A percentile compares a stretch with the other conserved stretches of the same genome.
Conservation (phyloP, 2,329 filamentous ascomycete genomes). For the Colletotrichum cereale region DNA sequence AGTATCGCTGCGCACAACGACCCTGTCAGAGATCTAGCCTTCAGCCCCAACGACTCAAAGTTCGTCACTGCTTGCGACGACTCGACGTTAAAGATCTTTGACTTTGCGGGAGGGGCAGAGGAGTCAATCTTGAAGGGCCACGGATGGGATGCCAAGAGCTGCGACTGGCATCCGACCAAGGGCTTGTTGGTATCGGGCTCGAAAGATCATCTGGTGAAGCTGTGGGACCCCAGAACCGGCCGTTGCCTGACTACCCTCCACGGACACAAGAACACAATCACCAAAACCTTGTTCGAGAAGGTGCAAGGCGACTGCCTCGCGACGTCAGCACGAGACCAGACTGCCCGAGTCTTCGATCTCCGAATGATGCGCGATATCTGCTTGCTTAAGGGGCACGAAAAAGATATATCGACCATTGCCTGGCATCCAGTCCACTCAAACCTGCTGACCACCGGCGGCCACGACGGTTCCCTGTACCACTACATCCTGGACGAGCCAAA, state of each 20-base stretch:
- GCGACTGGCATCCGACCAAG: conserved; percentile 97
- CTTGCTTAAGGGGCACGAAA: conserved; percentile 92
- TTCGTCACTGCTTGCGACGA: conserved; percentile 98
- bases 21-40: conserved; percentile 90
- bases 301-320: conserved; percentile 87
- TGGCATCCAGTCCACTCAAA: conserved; percentile 96
- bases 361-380: conserved; percentile 99
- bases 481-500: conserved; percentile 98
- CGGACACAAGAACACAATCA: conserved; percentile 97
- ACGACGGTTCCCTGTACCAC: conserved; percentile 90
- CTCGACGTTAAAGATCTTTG: conserved; percentile 92
- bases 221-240: conserved; percentile 96
- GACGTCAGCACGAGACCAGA: conserved; percentile 93
- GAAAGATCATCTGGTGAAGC: conserved; percentile 96
- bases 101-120: conserved; percentile 88
- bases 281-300: conserved; percentile 90
- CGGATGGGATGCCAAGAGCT: conserved; percentile 96
- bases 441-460: conserved; percentile 89
- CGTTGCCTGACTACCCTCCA: conserved; percentile 93
- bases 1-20: conserved; percentile 92
- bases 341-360: conserved; percentile 92
- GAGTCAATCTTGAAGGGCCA: conserved; percentile 92
- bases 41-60: conserved; percentile 93
- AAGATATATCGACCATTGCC: conserved; percentile 90
- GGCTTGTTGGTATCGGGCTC: conserved; percentile 95